These are phyloP conservation scores for Penicillium sp. DNA, from an alignment of 2,329 filamentous ascomycete genomes.

Conservation along the genomic window DNA sequence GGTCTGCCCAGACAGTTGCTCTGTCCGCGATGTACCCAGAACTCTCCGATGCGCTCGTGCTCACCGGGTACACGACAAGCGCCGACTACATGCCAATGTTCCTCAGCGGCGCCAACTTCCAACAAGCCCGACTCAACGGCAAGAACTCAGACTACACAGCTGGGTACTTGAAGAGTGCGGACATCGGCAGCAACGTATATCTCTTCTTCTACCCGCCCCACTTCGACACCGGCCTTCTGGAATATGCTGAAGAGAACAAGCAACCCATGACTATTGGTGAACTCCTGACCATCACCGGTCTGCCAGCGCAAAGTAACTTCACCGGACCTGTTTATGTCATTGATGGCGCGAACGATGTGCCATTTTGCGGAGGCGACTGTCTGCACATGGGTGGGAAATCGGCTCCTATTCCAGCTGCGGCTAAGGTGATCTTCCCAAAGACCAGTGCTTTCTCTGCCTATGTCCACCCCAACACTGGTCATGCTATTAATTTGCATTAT, in stretches of 20 bases:
- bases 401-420: slow-evolving; percentile 15
- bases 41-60: slow-evolving; percentile 40
- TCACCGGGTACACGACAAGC: slow-evolving; percentile 42
- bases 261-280: slow-evolving; percentile 30
- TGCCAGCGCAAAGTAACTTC: slow-evolving; percentile 17
- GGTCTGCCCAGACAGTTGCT: slow-evolving; percentile 35
- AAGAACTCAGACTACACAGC: slow-evolving; percentile 20
- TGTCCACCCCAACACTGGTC: slow-evolving; percentile 28
- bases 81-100: slow-evolving; percentile 19
- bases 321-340: slow-evolving; percentile 28
- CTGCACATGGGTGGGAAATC: slow-evolving; percentile 20
- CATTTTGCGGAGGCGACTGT: slow-evolving; percentile 31
- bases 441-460: slow-evolving; percentile 25
- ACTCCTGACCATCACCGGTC: slow-evolving; percentile 22
- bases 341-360: slow-evolving; percentile 22
- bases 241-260: slow-evolving; percentile 23
- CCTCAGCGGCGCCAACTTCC: slow-evolving; percentile 21
- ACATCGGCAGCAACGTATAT: slow-evolving; percentile 17
- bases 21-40: slow-evolving; percentile 35
- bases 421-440: slow-evolving; percentile 18
- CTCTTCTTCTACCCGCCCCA: slow-evolving; percentile 17
- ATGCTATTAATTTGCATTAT: slow-evolving; percentile 33
- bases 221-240: slow-evolving; percentile 18
- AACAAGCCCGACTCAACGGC: slow-evolving; percentile 19
- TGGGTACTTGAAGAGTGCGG: slow-evolving; percentile 25